Conservation (phyloP, 1,284 basidiomycete genomes). For the Quambalaria eucalypti region DNA sequence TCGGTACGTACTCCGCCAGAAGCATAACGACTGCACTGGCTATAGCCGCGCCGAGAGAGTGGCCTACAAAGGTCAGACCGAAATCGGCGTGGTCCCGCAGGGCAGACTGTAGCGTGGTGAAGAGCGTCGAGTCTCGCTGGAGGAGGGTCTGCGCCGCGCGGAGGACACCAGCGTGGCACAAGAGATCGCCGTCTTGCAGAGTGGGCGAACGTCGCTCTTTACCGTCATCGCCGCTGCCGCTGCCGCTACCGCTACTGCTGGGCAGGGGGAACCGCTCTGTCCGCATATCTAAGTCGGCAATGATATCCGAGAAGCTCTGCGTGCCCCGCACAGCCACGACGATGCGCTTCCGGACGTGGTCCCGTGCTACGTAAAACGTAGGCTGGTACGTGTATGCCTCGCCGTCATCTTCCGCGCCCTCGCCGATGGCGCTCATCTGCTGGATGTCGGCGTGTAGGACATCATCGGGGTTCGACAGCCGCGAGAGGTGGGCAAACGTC, state of each 20-base stretch:
- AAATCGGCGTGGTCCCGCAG: conserved; percentile 37
- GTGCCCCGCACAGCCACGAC: conserved; percentile 43
- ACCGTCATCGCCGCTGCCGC: background rate
- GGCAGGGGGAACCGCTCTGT: conserved; percentile 26
- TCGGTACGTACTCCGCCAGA: conserved; percentile 32
- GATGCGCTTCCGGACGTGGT: conserved; percentile 37
- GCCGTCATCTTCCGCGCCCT: conserved; percentile 1
- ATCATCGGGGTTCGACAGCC: conserved; percentile 34
- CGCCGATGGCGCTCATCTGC: conserved; percentile 34
- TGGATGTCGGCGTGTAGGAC: conserved; percentile 45
- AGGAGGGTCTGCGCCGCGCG: conserved; percentile 37
- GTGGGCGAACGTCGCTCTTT: too few relatives aligned
- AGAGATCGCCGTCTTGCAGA: conserved; percentile 20
- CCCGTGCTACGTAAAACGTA: conserved; percentile 42
- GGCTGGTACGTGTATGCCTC: conserved; percentile 24
- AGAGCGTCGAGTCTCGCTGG: conserved; percentile 30
- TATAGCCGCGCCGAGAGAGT: conserved; percentile 41
- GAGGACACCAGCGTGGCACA: conserved; percentile 41
- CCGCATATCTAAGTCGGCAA: conserved; percentile 41
- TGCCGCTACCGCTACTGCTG: too few relatives aligned
- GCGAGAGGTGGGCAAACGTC: conserved; percentile 41
- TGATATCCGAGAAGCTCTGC: conserved; percentile 44
- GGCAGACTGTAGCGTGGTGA: conserved; percentile 24
- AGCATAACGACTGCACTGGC: conserved; percentile 40
- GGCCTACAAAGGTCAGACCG: conserved; percentile 40